Conservation (phyloP, 176 grass and related monocot genomes). For the Aegilops tauschii region DNA sequence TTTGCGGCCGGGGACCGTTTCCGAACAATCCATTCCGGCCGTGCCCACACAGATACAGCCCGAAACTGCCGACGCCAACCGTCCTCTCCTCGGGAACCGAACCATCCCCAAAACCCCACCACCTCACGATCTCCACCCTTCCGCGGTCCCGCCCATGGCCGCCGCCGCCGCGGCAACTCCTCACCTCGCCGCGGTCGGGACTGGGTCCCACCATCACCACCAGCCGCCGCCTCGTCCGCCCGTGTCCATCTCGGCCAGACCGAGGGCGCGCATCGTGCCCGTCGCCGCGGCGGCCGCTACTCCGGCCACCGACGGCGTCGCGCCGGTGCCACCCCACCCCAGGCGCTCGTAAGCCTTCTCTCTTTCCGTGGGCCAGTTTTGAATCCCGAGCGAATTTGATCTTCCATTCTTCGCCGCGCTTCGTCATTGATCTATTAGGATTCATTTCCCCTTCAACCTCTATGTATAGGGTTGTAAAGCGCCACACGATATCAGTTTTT, state of each 20-base stretch:
- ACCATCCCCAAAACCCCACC: not conserved
- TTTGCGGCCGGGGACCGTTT: too few species aligned
- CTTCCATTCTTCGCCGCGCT: not conserved
- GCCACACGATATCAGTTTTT: conserved; percentile 77
- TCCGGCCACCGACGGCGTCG: conserved; percentile 14
- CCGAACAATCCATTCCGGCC: too few species aligned
- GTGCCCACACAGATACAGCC: too few species aligned
- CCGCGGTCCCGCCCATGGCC: not conserved
- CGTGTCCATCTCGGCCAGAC: not conserved
- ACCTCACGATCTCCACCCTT: not conserved
- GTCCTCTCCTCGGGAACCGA: not conserved
- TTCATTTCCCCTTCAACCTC: not conserved
- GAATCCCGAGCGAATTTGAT: not conserved
- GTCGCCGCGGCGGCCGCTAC: not conserved
- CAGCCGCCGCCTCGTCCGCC: not conserved
- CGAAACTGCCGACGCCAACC: not conserved
- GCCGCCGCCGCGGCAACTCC: not conserved
- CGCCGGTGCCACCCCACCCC: not conserved
- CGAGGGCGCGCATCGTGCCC: not conserved
- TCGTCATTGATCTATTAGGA: not conserved
- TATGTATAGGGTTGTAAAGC: conserved; percentile 27
- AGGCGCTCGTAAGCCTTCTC: conserved; percentile 14
- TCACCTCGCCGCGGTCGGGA: not conserved
- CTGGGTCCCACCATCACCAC: not conserved
- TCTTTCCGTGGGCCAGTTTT: not conserved